Evolutionary conservation across 2,329 filamentous ascomycete species (phyloP).

Genomic region (Fusarium kyushuense): DNA sequence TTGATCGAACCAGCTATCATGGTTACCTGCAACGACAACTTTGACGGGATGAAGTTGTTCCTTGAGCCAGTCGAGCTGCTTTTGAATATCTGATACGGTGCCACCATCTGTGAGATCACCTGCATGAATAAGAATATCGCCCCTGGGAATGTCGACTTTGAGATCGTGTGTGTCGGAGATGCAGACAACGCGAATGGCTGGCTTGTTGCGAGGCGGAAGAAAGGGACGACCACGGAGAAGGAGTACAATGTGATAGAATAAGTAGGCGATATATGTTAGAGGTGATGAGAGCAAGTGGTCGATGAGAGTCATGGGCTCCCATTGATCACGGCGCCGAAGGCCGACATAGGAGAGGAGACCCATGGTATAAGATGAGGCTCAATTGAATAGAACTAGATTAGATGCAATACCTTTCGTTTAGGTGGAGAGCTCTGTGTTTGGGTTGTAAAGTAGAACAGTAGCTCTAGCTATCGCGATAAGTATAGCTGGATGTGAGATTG

Average conservation of each 20-base stretch:
- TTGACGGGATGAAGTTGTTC: conserved; percentile 82
- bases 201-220: conserved; percentile 64
- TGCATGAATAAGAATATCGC: conserved; percentile 89
- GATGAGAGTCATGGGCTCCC: conserved; percentile 65
- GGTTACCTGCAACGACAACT: conserved; percentile 86
- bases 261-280: conserved; percentile 70
- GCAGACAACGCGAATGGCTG: conserved; percentile 81
- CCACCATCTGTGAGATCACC: conserved; percentile 86
- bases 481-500: conserved; percentile 6
- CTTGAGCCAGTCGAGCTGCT: conserved; percentile 85
- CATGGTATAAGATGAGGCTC: conserved; percentile 51
- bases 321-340: conserved; percentile 61
- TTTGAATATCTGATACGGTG: conserved; percentile 78
- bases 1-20: conserved; percentile 86
- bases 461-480: background rate
- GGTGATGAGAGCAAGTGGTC: conserved; percentile 77
- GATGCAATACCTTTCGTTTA: background rate
- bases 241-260: conserved; percentile 73
- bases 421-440: conserved; percentile 2
- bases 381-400: background rate
- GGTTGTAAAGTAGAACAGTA: background rate
- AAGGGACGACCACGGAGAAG: conserved; percentile 75
- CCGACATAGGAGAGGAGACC: conserved; percentile 59
- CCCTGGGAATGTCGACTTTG: conserved; percentile 72
- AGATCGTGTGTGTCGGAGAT: conserved; percentile 89